Evolutionary conservation across 768 basidiomycete species (phyloP).

Genomic region (Pleurotus djamor): DNA sequence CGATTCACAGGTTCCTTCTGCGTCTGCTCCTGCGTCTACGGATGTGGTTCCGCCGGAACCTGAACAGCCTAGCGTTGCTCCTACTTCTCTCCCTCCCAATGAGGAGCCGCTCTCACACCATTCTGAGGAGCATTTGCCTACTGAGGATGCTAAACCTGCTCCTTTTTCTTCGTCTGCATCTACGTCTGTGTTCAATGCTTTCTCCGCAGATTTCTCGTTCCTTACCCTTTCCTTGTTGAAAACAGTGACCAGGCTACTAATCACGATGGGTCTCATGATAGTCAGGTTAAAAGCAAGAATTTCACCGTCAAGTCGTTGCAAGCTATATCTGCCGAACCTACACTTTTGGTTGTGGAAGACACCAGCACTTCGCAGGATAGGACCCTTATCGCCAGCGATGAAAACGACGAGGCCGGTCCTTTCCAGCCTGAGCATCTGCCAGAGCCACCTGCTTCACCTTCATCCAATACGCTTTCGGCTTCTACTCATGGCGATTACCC

Average conservation of each 20-base stretch:
- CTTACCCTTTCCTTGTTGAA: slow-evolving; percentile 36
- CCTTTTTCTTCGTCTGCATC: slow-evolving; percentile 26
- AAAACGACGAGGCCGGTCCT: slow-evolving; percentile 14
- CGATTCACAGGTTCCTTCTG: slow-evolving; percentile 11
- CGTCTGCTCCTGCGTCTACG: slow-evolving; percentile 20
- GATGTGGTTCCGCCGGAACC: slow-evolving; percentile 15
- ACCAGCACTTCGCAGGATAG: slow-evolving; percentile 19
- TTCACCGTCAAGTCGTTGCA: slow-evolving; percentile 31
- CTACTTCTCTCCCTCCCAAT: slow-evolving; percentile 15
- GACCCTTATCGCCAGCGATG: slow-evolving; percentile 19
- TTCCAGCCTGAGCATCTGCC: slow-evolving; percentile 44
- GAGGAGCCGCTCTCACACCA: slow-evolving; percentile 6
- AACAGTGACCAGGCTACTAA: slow-evolving; percentile 47
- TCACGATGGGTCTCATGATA: slow-evolving; percentile 41
- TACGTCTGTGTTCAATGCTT: slow-evolving; percentile 49
- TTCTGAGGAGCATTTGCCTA: slow-evolving; percentile 18
- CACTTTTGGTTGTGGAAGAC: slow-evolving; percentile 42
- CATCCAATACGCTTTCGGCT: slow-evolving; percentile 47
- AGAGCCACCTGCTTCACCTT: slow-evolving; percentile 58
- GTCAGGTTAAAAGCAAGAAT: slow-evolving; percentile 31
- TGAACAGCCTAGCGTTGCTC: slow-evolving; percentile 18
- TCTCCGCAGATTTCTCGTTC: slow-evolving; percentile 30
- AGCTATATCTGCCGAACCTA: slow-evolving; percentile 48
- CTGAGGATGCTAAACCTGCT: slow-evolving; percentile 25
- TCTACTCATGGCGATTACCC: slow-evolving; percentile 47